A percentile compares a stretch with the other conserved stretches of the same genome.
These are phyloP conservation scores for Phytophthora crassamura DNA, from an alignment of 352 stramenopile genomes.

Conservation along the genomic window DNA sequence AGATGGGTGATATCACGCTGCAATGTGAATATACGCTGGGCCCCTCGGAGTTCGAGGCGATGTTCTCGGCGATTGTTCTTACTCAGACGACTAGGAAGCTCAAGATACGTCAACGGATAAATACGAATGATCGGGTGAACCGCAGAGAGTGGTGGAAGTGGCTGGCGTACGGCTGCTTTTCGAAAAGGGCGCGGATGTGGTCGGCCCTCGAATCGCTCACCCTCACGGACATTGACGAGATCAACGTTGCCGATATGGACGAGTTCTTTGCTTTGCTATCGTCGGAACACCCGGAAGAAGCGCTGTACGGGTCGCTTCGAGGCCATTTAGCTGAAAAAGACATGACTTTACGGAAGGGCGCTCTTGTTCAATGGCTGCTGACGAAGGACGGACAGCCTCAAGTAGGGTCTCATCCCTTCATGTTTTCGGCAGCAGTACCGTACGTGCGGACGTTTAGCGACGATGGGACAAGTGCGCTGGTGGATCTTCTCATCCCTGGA, in stretches of 20 bases:
- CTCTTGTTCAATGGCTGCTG: conserved; percentile 7
- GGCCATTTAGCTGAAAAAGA: conserved; percentile 3
- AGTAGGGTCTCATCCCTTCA: not conserved
- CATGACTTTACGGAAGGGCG: conserved; percentile 12
- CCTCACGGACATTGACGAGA: conserved; percentile 9
- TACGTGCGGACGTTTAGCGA: conserved; percentile 14
- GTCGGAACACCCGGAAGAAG: conserved; percentile 23
- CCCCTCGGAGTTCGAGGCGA: conserved; percentile 7
- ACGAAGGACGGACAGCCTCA: not conserved
- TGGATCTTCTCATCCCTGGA: conserved; percentile 23
- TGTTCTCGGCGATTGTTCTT: conserved; percentile 23
- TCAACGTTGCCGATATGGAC: conserved; percentile 9
- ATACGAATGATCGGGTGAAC: not conserved
- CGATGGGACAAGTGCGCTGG: conserved; percentile 10
- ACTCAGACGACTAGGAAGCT: conserved; percentile 22
- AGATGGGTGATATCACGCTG: conserved; percentile 13
- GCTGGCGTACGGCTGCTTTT: conserved; percentile 29
- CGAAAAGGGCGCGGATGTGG: conserved; percentile 13
- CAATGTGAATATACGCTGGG: conserved; percentile 9
- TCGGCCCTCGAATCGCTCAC: conserved; percentile 17
- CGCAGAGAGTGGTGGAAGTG: conserved; percentile 23
- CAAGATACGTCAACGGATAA: conserved; percentile 3
- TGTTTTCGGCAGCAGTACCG: conserved; percentile 6
- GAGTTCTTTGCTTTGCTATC: conserved; percentile 9
- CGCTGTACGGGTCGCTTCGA: conserved; percentile 2